phyloP scores from a whole-genome alignment of 2,329 filamentous ascomycete species.

The Aspergillus sp. region DNA sequence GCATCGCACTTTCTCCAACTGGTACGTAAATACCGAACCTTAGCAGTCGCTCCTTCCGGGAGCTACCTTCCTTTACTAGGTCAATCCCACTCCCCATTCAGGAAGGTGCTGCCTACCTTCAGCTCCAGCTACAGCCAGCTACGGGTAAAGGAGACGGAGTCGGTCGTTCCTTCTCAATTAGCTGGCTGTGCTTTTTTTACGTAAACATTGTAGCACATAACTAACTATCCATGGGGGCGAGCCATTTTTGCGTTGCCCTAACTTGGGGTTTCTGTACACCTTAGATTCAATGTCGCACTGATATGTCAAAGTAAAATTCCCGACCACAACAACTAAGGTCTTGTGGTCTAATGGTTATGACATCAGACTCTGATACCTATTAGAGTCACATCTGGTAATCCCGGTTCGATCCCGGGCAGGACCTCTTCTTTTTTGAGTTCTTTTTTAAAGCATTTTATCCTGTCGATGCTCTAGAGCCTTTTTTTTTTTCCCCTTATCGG shows the following conservation, averaged over 20 bases:
- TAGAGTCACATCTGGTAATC: slow-evolving; percentile 9
- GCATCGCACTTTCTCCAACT: not conserved
- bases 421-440: slow-evolving; percentile 8
- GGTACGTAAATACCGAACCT: not conserved
- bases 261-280: too few relatives aligned
- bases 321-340: not conserved
- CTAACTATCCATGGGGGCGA: too few relatives aligned
- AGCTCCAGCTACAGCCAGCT: too few relatives aligned
- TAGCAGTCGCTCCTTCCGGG: not conserved
- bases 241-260: too few relatives aligned
- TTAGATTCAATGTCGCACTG: not conserved
- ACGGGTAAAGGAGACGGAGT: not conserved
- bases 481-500: too few relatives aligned
- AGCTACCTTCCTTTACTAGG: not conserved
- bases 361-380: slow-evolving; percentile 10
- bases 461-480: too few relatives aligned
- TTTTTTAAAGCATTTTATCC: too few relatives aligned
- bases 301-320: not conserved
- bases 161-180: not conserved
- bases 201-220: too few relatives aligned
- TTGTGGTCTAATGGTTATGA: slow-evolving; percentile 12
- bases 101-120: not conserved
- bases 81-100: not conserved
- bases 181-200: too few relatives aligned
- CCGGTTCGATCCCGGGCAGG: slow-evolving; percentile 12